phyloP scores from a whole-genome alignment of 2,329 filamentous ascomycete genomes.

The Colletotrichum karsti region DNA sequence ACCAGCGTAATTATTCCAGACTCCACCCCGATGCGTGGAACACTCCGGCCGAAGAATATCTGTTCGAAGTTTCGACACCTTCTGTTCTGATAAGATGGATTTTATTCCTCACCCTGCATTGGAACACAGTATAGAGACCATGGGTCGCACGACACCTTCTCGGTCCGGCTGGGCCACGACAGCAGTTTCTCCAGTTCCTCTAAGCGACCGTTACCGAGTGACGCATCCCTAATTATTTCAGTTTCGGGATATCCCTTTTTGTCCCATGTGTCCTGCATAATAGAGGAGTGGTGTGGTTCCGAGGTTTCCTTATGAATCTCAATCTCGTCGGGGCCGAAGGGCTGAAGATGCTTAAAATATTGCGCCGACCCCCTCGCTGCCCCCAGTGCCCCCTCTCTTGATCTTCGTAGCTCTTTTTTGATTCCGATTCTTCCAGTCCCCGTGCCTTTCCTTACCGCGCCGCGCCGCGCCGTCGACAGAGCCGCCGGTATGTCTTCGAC shows the following conservation, averaged over 20 bases:
- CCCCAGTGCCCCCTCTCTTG: neutral
- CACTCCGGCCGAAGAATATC: neutral
- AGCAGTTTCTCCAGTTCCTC: neutral
- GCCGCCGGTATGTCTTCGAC: constrained; percentile 5
- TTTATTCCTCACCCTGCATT: neutral
- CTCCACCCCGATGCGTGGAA: neutral
- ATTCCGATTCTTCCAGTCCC: neutral
- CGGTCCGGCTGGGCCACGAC: neutral
- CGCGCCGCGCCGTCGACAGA: neutral
- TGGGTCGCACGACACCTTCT: neutral
- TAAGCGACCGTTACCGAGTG: neutral
- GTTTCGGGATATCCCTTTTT: neutral
- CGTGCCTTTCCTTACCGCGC: neutral
- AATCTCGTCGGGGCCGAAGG: neutral
- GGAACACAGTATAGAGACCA: neutral
- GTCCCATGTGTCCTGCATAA: neutral
- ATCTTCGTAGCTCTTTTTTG: neutral
- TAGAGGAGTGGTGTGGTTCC: neutral
- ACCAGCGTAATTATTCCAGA: neutral
- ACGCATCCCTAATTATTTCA: neutral
- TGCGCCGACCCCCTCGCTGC: neutral
- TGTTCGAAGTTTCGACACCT: neutral
- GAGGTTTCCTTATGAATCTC: neutral
- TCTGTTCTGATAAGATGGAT: neutral
- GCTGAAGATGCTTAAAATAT: constrained; percentile 10